Percentiles rank a stretch among this genome's conserved stretches.
Conservation (phyloP, 495 filamentous ascomycete genomes). For the Annulohypoxylon moriforme region DNA sequence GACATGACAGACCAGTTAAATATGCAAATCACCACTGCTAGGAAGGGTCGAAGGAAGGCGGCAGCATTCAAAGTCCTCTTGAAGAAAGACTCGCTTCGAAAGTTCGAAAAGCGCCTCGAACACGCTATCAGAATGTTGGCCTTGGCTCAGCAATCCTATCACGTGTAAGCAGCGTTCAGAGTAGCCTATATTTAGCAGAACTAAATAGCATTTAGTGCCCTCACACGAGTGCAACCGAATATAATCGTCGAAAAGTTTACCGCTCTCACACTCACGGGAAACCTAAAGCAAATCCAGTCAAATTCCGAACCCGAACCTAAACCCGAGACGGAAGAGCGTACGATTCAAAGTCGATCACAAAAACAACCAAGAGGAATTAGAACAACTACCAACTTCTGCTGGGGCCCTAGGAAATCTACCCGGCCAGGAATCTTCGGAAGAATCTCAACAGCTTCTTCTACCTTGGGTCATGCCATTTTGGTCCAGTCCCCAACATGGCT, state of each 20-base stretch:
- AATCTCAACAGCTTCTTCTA: neutral
- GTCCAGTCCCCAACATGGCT: slow-evolving; percentile 19
- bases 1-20: slow-evolving; percentile 40
- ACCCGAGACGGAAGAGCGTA: neutral
- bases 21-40: slow-evolving; percentile 32
- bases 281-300: neutral
- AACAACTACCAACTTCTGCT: neutral
- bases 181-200: neutral
- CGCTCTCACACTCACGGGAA: neutral
- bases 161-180: slow-evolving; percentile 31
- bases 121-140: slow-evolving; percentile 36
- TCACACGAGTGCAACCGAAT: slow-evolving; percentile 39
- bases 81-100: slow-evolving; percentile 42
- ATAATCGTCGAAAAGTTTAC: slow-evolving; percentile 39
- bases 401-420: neutral
- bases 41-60: slow-evolving; percentile 35
- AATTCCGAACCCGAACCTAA: neutral
- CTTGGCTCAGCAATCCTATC: slow-evolving; percentile 39
- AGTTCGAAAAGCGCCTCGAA: slow-evolving; percentile 40
- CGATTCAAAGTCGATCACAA: neutral
- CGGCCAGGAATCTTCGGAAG: slow-evolving; percentile 6
- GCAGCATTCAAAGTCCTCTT: slow-evolving; percentile 42
- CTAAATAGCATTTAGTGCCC: slow-evolving; percentile 31
- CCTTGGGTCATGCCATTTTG: neutral
- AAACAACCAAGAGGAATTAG: neutral